Base-by-base conservation (phyloP, 139 green algal genomes). In the Trebouxia sp. region DNA sequence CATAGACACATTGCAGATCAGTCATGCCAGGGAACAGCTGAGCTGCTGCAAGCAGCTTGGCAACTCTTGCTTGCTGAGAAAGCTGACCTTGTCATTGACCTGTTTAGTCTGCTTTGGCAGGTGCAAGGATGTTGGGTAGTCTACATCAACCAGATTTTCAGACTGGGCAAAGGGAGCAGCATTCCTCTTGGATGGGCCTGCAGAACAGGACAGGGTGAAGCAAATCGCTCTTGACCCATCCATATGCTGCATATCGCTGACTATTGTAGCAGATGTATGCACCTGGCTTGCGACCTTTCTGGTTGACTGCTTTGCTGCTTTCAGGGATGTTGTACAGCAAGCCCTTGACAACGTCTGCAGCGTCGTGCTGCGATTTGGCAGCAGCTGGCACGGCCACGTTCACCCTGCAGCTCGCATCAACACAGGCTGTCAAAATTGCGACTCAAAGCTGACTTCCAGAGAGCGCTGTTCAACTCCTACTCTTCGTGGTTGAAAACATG, bases 71-170 rank as follows among this genome's bases (percentile, higher is more conserved):
- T n/a, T n/a, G n/a, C n/a, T n/a, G n/a, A n/a, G n/a, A n/a, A n/a
- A n/a, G n/a, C 15, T 72, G n/a, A 72, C 62, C 62, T 72, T 72
- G 7, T 72, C 62, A n/a, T 72, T 72, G 32, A 72, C 62, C 62
- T 72, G 62, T 15, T 45, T 72, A 35, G 42, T 72, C 20, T 72
- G 62, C 62, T 72, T 72, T 35, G 42, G 62, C 32, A 72, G 20
- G 11, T 45, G 62, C 20, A 72, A 72, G 35, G 20, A 45, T 12
- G 62, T 45, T 9, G 62, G 62, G 20, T 72, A 72, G 62, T 72
- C 62, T 72, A 35, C 62, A 28, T 72, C 62, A 28, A 42, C 32
- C 35, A 72, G 12, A 43, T 72, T 72, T 3, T 72, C 62, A 41
- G 62, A 72, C 35, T 72, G 62, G 42, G 62, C 62, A 45, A 72